phyloP scores from a whole-genome alignment of 78 protist species.

The Speleostelium caveatum region DNA sequence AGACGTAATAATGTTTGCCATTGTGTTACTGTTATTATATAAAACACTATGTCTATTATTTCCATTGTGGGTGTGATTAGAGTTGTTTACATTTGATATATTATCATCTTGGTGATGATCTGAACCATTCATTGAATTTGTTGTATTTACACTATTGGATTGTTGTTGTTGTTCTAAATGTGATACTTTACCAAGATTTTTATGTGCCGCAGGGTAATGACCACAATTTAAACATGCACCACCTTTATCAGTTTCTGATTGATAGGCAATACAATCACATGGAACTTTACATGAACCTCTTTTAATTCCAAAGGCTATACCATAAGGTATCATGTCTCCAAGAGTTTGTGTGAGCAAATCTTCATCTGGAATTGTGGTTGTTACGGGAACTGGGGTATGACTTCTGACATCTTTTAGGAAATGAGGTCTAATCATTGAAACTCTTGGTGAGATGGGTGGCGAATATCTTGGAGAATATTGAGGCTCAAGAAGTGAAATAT shows the following conservation, averaged over 20 bases:
- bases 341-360: constrained; percentile 10
- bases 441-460: constrained; percentile 69
- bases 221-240: constrained; percentile 73
- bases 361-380: background rate
- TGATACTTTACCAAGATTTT: constrained; percentile 39
- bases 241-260: constrained; percentile 60
- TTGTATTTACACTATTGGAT: background rate
- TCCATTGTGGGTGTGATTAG: background rate
- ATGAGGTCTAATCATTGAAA: constrained; percentile 74
- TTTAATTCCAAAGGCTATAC: constrained; percentile 72
- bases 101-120: background rate
- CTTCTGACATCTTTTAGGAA: constrained; percentile 19
- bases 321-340: constrained; percentile 47
- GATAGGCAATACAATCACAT: constrained; percentile 60
- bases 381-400: background rate
- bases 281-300: constrained; percentile 69
- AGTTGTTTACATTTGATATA: background rate
- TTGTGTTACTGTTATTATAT: constrained; percentile 9
- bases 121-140: background rate
- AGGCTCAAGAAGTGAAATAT: background rate
- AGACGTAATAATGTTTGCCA: background rate
- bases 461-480: constrained; percentile 11
- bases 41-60: background rate
- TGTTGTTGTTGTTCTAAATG: background rate
- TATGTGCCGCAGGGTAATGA: constrained; percentile 71